These are phyloP conservation scores for Lentinula novae-zelandiae DNA, from an alignment of 1,284 basidiomycete genomes.

Conservation along the genomic window DNA sequence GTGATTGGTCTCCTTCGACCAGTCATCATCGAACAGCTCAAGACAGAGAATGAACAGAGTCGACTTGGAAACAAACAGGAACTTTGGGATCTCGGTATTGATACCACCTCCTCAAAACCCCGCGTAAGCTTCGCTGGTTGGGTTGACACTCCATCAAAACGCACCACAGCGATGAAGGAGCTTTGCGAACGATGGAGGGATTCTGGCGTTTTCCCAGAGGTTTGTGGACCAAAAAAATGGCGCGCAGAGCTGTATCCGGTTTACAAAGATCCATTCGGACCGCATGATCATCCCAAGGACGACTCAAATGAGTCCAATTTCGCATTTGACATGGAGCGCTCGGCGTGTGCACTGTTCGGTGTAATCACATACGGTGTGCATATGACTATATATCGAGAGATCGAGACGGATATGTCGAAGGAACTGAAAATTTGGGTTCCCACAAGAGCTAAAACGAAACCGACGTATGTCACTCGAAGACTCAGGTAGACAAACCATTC, in stretches of 20 bases:
- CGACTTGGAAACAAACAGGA: conserved; percentile 25
- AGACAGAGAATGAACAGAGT: conserved; percentile 41
- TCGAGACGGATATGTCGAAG: conserved; percentile 27
- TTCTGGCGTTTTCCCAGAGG: conserved; percentile 51
- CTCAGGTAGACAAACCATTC: background rate
- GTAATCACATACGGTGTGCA: conserved; percentile 89
- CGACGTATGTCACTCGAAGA: conserved; percentile 55
- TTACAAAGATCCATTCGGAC: conserved; percentile 69
- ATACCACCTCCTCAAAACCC: conserved; percentile 18
- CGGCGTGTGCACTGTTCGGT: conserved; percentile 87
- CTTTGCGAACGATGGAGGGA: conserved; percentile 72
- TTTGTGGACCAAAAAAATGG: conserved; percentile 78
- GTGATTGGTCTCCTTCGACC: conserved; percentile 59
- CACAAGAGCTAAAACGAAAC: conserved; percentile 80
- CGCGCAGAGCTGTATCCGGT: conserved; percentile 81
- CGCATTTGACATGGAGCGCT: conserved; percentile 86
- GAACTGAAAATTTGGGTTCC: conserved; percentile 81
- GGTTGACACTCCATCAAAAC: conserved; percentile 49
- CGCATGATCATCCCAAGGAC: conserved; percentile 36
- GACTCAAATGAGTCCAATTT: conserved; percentile 44
- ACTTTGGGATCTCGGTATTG: conserved; percentile 38
- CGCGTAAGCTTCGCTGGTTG: conserved; percentile 51
- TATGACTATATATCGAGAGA: conserved; percentile 65
- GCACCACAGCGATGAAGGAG: conserved; percentile 56
- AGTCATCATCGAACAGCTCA: conserved; percentile 49